A percentile compares a stretch with the other conserved stretches of the same genome.
Evolutionary conservation across 148 eudicot species (phyloP).

Genomic region (Linanthus parryae): DNA sequence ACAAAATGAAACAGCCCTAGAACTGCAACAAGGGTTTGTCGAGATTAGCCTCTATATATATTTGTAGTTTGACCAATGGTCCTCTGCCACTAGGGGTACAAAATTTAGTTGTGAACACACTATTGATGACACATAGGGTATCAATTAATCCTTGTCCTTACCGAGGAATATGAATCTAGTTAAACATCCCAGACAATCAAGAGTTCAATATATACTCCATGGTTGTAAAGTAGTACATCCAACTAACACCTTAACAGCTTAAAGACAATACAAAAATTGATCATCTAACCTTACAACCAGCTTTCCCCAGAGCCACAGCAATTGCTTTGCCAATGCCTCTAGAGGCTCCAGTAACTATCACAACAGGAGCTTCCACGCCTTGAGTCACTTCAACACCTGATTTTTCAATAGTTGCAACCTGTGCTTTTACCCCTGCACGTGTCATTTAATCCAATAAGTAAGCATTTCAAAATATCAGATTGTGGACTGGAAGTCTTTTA

Average conservation of each 20-base stretch:
- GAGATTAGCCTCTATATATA: too few species aligned
- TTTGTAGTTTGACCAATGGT: too few species aligned
- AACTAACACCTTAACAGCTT: not conserved
- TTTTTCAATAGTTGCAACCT: slow-evolving; percentile 59
- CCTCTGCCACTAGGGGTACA: too few species aligned
- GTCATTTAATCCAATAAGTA: slow-evolving; percentile 4
- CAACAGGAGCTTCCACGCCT: slow-evolving; percentile 74
- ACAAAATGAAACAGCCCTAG: too few species aligned
- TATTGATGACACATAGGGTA: too few species aligned
- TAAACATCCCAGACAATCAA: not conserved
- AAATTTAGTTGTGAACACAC: too few species aligned
- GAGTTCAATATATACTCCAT: not conserved
- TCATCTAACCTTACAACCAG: slow-evolving; percentile 79
- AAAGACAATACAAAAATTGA: not conserved
- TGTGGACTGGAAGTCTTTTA: not conserved
- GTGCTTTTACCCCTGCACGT: slow-evolving; percentile 50
- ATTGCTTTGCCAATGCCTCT: slow-evolving; percentile 93
- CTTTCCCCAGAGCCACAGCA: slow-evolving; percentile 82
- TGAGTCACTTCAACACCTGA: slow-evolving; percentile 32
- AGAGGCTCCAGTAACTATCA: slow-evolving; percentile 89
- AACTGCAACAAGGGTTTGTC: too few species aligned
- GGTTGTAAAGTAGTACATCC: not conserved
- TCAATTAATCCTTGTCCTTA: not conserved
- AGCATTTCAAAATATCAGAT: not conserved
- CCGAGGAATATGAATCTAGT: not conserved